Evolutionary conservation across 768 basidiomycete species (phyloP), one percentile per base, ranked within the genome.

Genomic region (Tylopilus rubrobrunneus): DNA sequence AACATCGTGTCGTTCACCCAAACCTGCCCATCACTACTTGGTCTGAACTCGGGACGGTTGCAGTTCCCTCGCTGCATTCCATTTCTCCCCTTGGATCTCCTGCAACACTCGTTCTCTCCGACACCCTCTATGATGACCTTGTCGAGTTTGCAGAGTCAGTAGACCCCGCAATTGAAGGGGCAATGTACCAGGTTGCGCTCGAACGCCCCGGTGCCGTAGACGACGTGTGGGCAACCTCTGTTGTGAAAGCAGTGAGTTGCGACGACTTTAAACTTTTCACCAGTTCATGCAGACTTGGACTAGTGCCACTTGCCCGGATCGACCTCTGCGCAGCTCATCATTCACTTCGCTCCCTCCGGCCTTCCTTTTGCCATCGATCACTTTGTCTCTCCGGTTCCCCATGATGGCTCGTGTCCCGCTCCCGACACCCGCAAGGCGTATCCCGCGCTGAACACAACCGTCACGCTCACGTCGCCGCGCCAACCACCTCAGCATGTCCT

Each of bases 171-270:
- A 56, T 68, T 15, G 71, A 75, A 49, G 69, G 72, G 9, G 76
- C 80, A 15, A 69, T 86, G 51, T 91, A 91, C 68, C 89, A 92
- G 71, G 70, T 92, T 44, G 86, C 90, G 43, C 73, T 92, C 58
- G 71, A 74, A 56, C 75, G 63, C 52, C 74, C 80, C 47, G 78
- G 73, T 37, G 72, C 72, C 23, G 66, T 65, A 21, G 76, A 76
- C 52, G 60, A 59, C 37, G 50, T 56, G 21, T 69, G 70, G 69
- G 54, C 69, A 33, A 67, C 67, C 37, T 72, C 69, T 9, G 60
- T 66, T 15, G 65, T 63, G 58, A 76, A 53, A 75, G 78, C 58
- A 67, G 75, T 46, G 65, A 76, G 57, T 85, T 82, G 78, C 81
- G 0, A 81, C 76, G 51, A 84, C 87, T 73, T n/a, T 17, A 36